Conservation (phyloP, 768 basidiomycete species). For the Mycena kentingensis region DNA sequence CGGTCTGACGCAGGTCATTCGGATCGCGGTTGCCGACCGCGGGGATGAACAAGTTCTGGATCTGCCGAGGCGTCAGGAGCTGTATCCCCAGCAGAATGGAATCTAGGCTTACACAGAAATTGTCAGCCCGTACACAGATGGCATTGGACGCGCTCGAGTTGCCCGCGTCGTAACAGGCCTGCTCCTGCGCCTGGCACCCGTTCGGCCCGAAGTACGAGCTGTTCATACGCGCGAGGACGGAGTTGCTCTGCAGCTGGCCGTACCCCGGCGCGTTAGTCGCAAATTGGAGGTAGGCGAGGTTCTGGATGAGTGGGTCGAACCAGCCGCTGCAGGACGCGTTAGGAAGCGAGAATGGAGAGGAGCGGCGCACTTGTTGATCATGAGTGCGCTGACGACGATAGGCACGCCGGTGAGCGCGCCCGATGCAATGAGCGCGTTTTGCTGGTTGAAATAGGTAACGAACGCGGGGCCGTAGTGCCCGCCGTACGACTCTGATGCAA, state of each 20-base stretch:
- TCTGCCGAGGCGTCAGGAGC: no score
- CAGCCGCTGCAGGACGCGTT: conserved; percentile 48
- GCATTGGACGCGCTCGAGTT: conserved; percentile 44
- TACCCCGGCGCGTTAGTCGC: conserved; percentile 66
- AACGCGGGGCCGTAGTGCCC: conserved; percentile 69
- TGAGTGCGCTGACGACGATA: conserved; percentile 57
- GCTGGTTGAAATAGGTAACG: conserved; percentile 63
- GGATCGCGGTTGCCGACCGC: conserved; percentile 55
- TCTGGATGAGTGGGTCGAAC: conserved; percentile 67
- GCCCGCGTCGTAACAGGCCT: conserved; percentile 59
- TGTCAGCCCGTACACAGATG: conserved; percentile 52
- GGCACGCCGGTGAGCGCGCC: conserved; percentile 50
- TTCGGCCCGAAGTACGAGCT: conserved; percentile 45
- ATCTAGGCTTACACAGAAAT: conserved; percentile 54
- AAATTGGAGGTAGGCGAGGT: conserved; percentile 60
- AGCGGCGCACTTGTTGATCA: conserved; percentile 59
- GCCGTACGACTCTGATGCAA: conserved; percentile 69
- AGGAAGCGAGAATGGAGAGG: not conserved
- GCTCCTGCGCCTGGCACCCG: conserved; percentile 58
- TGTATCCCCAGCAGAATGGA: no score
- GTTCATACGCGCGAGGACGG: conserved; percentile 49
- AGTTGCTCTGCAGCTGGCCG: conserved; percentile 56
- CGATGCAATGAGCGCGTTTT: conserved; percentile 52
- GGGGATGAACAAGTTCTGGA: conserved; percentile 48
- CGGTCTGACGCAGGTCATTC: conserved; percentile 60